A percentile compares a stretch with the other conserved stretches of the same genome.
These are phyloP conservation scores for Penicillium expansum DNA, from an alignment of 2,329 filamentous ascomycete genomes.

Conservation along the genomic window DNA sequence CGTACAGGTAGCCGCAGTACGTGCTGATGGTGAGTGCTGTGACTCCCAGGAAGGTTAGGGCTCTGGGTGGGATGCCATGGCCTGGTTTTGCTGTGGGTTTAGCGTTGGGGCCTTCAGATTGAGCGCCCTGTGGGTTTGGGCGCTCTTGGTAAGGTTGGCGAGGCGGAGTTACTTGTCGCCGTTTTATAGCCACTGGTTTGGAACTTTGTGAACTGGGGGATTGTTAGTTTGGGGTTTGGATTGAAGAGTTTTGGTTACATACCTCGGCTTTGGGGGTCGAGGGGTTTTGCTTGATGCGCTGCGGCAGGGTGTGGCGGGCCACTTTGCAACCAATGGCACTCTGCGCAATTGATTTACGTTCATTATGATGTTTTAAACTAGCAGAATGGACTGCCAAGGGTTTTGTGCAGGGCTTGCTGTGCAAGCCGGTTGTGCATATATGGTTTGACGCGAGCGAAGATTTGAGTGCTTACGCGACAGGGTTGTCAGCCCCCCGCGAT, in stretches of 20 bases:
- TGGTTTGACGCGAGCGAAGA: not conserved
- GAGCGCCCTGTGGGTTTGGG: not conserved
- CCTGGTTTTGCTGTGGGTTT: slow-evolving; percentile 1
- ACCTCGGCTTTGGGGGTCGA: slow-evolving; percentile 21
- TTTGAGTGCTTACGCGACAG: slow-evolving; percentile 3
- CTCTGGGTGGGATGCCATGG: slow-evolving; percentile 30
- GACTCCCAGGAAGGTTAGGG: slow-evolving; percentile 40
- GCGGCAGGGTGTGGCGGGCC: slow-evolving; percentile 12
- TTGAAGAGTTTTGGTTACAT: slow-evolving; percentile 4
- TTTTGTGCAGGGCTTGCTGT: not conserved
- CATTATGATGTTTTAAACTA: slow-evolving; percentile 21
- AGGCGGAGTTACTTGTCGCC: not conserved
- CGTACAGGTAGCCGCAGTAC: slow-evolving; percentile 46
- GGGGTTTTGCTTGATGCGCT: slow-evolving; percentile 18
- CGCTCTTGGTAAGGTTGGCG: not conserved
- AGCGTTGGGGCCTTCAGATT: slow-evolving; percentile 7
- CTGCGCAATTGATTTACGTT: slow-evolving; percentile 26
- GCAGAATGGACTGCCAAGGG: not conserved
- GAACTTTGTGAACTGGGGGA: slow-evolving; percentile 8
- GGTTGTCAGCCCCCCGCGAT: not conserved
- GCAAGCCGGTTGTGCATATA: not conserved
- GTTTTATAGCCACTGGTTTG: slow-evolving; percentile 2
- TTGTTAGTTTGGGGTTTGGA: not conserved
- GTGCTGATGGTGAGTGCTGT: slow-evolving; percentile 42
- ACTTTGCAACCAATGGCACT: slow-evolving; percentile 22